phyloP scores from a whole-genome alignment of 2,329 filamentous ascomycete genomes.

The Dendryphion nanum region DNA sequence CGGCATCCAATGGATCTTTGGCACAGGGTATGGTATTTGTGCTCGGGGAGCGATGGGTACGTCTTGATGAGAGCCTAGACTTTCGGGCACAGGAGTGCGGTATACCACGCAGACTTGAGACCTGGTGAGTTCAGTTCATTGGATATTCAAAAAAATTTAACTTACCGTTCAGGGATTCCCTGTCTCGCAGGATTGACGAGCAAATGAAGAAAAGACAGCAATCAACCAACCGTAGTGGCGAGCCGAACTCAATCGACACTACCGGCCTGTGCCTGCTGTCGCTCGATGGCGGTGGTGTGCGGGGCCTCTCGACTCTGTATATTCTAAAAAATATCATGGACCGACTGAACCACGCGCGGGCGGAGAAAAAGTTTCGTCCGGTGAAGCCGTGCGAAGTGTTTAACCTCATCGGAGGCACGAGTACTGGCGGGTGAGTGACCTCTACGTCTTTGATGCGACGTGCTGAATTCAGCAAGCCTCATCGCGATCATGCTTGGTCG shows the following conservation, averaged over 20 bases:
- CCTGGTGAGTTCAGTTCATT: too few relatives aligned
- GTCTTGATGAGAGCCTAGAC: too few relatives aligned
- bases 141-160: too few relatives aligned
- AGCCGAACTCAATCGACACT: constrained; percentile 10
- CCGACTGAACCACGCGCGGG: constrained; percentile 9
- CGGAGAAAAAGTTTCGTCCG: constrained; percentile 4
- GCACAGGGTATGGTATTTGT: too few relatives aligned
- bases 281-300: constrained; percentile 19
- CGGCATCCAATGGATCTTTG: too few relatives aligned
- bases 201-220: too few relatives aligned
- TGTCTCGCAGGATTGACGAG: too few relatives aligned
- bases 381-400: constrained; percentile 18
- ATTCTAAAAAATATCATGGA: constrained; percentile 15
- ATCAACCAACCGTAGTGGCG: too few relatives aligned
- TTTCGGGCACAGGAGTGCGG: too few relatives aligned
- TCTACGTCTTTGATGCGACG: neutral
- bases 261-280: constrained; percentile 17
- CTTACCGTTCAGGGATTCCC: too few relatives aligned
- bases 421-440: constrained; percentile 13
- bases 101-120: too few relatives aligned
- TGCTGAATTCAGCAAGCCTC: constrained; percentile 5
- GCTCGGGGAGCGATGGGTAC: too few relatives aligned
- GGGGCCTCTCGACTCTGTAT: constrained; percentile 17
- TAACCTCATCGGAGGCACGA: constrained; percentile 19
- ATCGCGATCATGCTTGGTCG: constrained; percentile 13